phyloP scores from a whole-genome alignment of 306 rosid genomes.

The Sophora flavescens region DNA sequence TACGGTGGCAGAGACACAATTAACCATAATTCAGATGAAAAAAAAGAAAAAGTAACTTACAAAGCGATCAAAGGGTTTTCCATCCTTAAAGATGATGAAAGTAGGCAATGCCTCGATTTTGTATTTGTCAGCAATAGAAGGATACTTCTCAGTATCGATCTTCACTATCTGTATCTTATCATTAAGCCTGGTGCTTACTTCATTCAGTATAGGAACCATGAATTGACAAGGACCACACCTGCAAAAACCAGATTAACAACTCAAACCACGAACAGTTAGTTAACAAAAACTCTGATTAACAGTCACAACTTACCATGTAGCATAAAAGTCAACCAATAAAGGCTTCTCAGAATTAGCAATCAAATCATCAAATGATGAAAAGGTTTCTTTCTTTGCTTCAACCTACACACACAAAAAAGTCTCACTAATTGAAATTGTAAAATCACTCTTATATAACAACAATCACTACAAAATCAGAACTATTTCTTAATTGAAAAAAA shows the following conservation, averaged over 20 bases:
- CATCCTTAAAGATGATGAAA: slow-evolving; percentile 89
- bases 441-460: not conserved
- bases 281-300: not conserved
- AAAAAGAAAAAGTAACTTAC: slow-evolving; percentile 59
- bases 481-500: not conserved
- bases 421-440: not conserved
- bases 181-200: slow-evolving; percentile 68
- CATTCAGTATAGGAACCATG: slow-evolving; percentile 88
- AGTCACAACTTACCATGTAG: slow-evolving; percentile 68
- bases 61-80: slow-evolving; percentile 77
- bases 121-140: slow-evolving; percentile 81
- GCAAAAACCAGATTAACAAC: not conserved
- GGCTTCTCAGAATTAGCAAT: slow-evolving; percentile 78
- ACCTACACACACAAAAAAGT: slow-evolving; percentile 61
- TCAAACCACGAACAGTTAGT: slow-evolving; percentile 6
- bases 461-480: not conserved
- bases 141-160: slow-evolving; percentile 95
- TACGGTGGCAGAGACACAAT: slow-evolving; percentile 6
- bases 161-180: slow-evolving; percentile 81
- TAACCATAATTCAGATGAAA: slow-evolving; percentile 10
- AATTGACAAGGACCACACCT: slow-evolving; percentile 99
- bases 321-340: slow-evolving; percentile 94
- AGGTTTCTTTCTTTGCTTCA: slow-evolving; percentile 83
- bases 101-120: slow-evolving; percentile 90
- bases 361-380: slow-evolving; percentile 85